Conservation (phyloP, 805 yeast genomes). For the Sugiyamaella chiloensis region DNA sequence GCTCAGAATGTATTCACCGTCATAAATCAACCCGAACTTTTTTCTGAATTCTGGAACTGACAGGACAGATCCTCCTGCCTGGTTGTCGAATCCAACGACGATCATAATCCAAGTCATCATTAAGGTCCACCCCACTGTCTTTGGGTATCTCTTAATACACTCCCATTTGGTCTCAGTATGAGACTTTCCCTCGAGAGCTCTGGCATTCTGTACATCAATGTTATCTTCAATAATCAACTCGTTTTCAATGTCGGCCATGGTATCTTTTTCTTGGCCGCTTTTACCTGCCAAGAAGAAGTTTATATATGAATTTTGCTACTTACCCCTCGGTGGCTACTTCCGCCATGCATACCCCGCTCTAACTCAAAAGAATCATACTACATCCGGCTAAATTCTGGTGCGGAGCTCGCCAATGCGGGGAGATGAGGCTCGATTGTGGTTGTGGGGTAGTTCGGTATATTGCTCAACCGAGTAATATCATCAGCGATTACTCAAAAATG, state of each 20-base stretch:
- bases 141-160: conserved; percentile 10
- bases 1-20: conserved; percentile 9
- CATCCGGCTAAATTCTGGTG: conserved; percentile 1
- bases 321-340: not conserved
- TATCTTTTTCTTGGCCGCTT: too few species aligned
- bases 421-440: not conserved
- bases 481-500: not conserved
- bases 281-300: too few species aligned
- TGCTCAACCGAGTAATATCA: not conserved
- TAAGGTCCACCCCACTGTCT: conserved; percentile 10
- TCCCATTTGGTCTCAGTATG: conserved; percentile 7
- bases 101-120: conserved; percentile 16
- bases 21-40: conserved; percentile 14
- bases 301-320: not conserved
- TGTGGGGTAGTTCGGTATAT: conserved; percentile 2
- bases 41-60: conserved; percentile 12
- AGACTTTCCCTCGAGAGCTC: conserved; percentile 2
- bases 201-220: not conserved
- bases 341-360: conserved; percentile 1
- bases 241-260: too few species aligned
- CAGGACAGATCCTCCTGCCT: conserved; percentile 16
- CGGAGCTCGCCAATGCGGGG: not conserved
- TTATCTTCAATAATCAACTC: not conserved
- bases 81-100: conserved; percentile 16
- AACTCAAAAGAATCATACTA: not conserved